Percentiles rank a stretch among this genome's conserved stretches.
These are phyloP conservation scores for Chenopodium formosanum DNA, from an alignment of 148 eudicot species.

Conservation along the genomic window DNA sequence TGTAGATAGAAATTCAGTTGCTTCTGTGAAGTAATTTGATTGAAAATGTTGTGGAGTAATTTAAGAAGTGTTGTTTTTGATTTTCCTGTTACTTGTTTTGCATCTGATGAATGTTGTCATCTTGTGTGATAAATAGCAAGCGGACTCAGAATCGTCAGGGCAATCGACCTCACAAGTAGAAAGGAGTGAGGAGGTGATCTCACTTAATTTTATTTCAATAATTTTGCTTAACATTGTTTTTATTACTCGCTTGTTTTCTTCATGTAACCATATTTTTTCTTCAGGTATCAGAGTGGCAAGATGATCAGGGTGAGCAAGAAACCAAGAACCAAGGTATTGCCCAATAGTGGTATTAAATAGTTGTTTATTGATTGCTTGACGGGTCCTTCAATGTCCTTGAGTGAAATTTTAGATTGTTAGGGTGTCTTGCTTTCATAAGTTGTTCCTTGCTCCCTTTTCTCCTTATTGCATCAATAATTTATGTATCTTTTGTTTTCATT, in stretches of 20 bases:
- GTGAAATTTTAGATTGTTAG: neutral
- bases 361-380: neutral
- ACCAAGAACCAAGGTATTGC: conserved; percentile 25
- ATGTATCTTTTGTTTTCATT: neutral
- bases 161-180: conserved; percentile 21
- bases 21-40: neutral
- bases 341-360: neutral
- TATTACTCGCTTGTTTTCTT: neutral
- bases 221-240: neutral
- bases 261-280: neutral
- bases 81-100: conserved; percentile 5
- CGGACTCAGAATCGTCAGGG: conserved; percentile 29
- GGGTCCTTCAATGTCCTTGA: neutral
- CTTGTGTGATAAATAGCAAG: conserved; percentile 26
- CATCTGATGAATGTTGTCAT: conserved; percentile 15
- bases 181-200: conserved; percentile 25
- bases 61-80: neutral
- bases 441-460: neutral
- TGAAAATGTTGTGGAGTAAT: neutral
- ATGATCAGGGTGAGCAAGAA: conserved; percentile 35
- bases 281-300: conserved; percentile 34
- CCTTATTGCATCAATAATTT: neutral
- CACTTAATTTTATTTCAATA: neutral
- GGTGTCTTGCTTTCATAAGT: neutral
- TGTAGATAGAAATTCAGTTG: neutral